Conservation (phyloP, 1,139 yeast species). For the Candida anutae region DNA sequence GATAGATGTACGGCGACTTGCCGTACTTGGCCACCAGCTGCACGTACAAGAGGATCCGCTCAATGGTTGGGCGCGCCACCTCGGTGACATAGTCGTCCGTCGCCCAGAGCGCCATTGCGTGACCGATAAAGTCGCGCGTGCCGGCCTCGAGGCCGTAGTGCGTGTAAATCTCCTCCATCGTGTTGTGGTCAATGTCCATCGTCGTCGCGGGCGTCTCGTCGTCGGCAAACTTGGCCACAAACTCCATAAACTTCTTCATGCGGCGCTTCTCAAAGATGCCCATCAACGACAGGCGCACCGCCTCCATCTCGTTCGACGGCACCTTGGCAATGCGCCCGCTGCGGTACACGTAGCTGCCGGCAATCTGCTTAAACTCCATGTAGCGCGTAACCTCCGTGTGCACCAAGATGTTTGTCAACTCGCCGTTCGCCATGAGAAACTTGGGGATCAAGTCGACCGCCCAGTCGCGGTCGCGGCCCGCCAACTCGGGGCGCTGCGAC, state of each 20-base stretch:
- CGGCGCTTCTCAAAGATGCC: constrained; percentile 95
- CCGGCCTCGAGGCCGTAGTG: constrained; percentile 90
- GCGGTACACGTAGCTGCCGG: constrained; percentile 91
- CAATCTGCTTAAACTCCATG: constrained; percentile 91
- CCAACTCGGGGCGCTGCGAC: constrained; percentile 58
- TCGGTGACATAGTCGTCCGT: constrained; percentile 83
- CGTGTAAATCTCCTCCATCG: constrained; percentile 87
- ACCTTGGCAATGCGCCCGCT: constrained; percentile 90
- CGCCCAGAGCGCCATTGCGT: constrained; percentile 96
- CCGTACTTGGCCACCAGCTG: constrained; percentile 93
- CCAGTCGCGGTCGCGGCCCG: constrained; percentile 91
- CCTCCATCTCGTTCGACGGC: constrained; percentile 88
- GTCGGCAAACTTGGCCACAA: constrained; percentile 77
- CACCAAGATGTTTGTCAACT: constrained; percentile 86
- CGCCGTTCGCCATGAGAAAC: constrained; percentile 97
- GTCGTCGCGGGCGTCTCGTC: constrained; percentile 79
- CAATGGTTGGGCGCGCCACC: constrained; percentile 90
- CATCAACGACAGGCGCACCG: constrained; percentile 85
- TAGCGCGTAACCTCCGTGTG: constrained; percentile 95
- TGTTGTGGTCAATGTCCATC: constrained; percentile 73
- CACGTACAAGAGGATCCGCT: constrained; percentile 76
- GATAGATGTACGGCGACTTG: constrained; percentile 93
- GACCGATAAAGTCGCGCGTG: constrained; percentile 94
- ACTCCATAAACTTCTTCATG: constrained; percentile 86
- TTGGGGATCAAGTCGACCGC: constrained; percentile 95